phyloP scores from a whole-genome alignment of 805 yeast species.

The Candida manassasensis region DNA sequence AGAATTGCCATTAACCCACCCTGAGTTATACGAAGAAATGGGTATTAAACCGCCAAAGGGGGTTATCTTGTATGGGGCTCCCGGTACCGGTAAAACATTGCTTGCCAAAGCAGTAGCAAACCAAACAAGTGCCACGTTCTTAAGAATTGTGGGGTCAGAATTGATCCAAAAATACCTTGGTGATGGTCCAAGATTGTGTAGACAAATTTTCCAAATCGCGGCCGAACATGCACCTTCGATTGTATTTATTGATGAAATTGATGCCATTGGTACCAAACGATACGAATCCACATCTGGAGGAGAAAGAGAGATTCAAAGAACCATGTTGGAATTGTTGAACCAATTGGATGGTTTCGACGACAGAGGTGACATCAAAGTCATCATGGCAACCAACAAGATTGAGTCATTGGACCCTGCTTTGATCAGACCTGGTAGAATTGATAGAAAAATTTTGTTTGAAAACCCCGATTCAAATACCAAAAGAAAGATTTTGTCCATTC shows the following conservation, averaged over 20 bases:
- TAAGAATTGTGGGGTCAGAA: constrained; percentile 96
- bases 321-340: constrained; percentile 92
- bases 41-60: constrained; percentile 99
- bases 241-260: constrained; percentile 97
- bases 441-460: constrained; percentile 91
- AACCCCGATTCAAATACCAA: constrained; percentile 92
- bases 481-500: constrained; percentile 87
- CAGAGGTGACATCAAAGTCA: constrained; percentile 94
- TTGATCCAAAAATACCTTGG: constrained; percentile 95
- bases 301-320: constrained; percentile 95
- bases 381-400: constrained; percentile 96
- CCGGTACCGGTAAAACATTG: constrained; percentile 95
- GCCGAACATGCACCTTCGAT: constrained; percentile 98
- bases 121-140: constrained; percentile 92
- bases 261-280: constrained; percentile 98
- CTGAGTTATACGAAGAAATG: constrained; percentile 96
- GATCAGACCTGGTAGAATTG: constrained; percentile 96
- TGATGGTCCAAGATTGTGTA: constrained; percentile 92
- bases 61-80: constrained; percentile 94
- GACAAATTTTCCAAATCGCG: constrained; percentile 95
- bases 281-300: constrained; percentile 97
- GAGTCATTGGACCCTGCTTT: constrained; percentile 94
- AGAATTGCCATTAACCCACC: constrained; percentile 92
- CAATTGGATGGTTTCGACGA: constrained; percentile 97
- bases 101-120: constrained; percentile 98